These are phyloP conservation scores for Trichophyton schoenleinii DNA, from an alignment of 2,329 filamentous ascomycete species.

Conservation along the genomic window DNA sequence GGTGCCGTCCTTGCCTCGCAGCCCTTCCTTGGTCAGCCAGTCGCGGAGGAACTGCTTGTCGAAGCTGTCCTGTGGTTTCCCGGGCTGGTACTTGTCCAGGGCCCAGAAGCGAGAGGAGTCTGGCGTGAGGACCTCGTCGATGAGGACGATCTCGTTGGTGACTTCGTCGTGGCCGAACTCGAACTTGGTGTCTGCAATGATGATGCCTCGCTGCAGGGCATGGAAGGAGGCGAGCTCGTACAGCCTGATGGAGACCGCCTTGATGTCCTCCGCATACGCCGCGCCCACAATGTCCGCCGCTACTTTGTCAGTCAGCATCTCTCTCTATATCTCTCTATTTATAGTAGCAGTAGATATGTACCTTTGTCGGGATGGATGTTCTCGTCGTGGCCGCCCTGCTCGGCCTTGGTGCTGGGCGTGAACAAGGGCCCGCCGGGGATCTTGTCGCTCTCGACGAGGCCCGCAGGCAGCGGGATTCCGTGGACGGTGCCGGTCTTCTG, in stretches of 20 bases:
- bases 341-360: background rate
- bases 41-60: constrained; percentile 80
- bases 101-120: constrained; percentile 83
- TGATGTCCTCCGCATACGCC: constrained; percentile 51
- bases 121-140: constrained; percentile 78
- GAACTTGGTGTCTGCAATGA: constrained; percentile 68
- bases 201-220: constrained; percentile 47
- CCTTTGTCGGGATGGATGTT: constrained; percentile 66
- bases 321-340: no score
- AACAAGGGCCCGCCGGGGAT: constrained; percentile 57
- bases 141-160: constrained; percentile 56
- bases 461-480: constrained; percentile 55
- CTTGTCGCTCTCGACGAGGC: constrained; percentile 57
- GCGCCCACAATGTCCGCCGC: constrained; percentile 52
- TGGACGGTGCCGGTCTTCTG: constrained; percentile 62
- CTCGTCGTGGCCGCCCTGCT: constrained; percentile 65
- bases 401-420: constrained; percentile 77
- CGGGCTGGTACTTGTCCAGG: constrained; percentile 56
- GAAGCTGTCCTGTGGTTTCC: constrained; percentile 66
- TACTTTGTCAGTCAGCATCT: constrained; percentile 10
- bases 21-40: constrained; percentile 60
- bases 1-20: constrained; percentile 65
- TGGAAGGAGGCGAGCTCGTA: constrained; percentile 44
- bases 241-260: constrained; percentile 50
- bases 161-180: constrained; percentile 59